Conservation (phyloP, 2,329 filamentous ascomycete genomes). For the Phialophora macrospora region DNA sequence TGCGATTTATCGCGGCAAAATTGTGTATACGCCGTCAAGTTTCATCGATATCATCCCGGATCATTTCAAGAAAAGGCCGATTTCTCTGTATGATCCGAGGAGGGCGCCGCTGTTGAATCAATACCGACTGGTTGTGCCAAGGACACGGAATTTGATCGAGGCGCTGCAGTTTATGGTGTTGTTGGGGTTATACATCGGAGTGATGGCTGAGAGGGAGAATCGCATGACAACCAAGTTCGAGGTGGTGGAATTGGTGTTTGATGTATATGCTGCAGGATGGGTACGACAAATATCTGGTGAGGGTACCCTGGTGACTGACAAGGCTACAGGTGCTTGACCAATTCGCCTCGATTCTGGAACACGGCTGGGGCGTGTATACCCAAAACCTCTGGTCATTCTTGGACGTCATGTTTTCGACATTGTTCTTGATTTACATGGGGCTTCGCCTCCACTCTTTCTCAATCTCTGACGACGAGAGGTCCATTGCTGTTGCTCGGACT, state of each 20-base stretch:
- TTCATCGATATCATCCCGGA: slow-evolving; percentile 85
- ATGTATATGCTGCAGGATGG: slow-evolving; percentile 78
- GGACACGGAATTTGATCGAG: slow-evolving; percentile 77
- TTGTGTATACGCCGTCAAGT: slow-evolving; percentile 80
- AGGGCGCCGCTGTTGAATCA: slow-evolving; percentile 79
- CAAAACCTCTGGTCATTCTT: slow-evolving; percentile 90
- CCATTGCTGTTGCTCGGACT: slow-evolving; percentile 26
- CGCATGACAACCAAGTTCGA: slow-evolving; percentile 53
- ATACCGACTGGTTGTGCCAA: slow-evolving; percentile 80
- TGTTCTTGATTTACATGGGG: slow-evolving; percentile 71
- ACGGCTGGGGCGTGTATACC: slow-evolving; percentile 79
- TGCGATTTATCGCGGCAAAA: slow-evolving; percentile 78
- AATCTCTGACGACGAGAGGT: slow-evolving; percentile 22
- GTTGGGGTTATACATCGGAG: slow-evolving; percentile 69
- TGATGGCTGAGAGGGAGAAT: slow-evolving; percentile 73
- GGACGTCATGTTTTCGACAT: slow-evolving; percentile 75
- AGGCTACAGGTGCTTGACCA: slow-evolving; percentile 66
- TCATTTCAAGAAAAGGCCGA: slow-evolving; percentile 82
- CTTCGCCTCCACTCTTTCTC: slow-evolving; percentile 59
- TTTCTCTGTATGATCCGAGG: slow-evolving; percentile 77
- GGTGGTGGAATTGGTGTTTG: slow-evolving; percentile 67
- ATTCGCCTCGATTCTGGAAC: slow-evolving; percentile 75
- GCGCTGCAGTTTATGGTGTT: slow-evolving; percentile 73
- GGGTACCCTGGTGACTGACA: not conserved
- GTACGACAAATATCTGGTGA: slow-evolving; percentile 43